Evolutionary conservation across 192 early-diverging fungal genomes (phyloP), one percentile per base, ranked within the genome.

Genomic region (Dispira parvispora): DNA sequence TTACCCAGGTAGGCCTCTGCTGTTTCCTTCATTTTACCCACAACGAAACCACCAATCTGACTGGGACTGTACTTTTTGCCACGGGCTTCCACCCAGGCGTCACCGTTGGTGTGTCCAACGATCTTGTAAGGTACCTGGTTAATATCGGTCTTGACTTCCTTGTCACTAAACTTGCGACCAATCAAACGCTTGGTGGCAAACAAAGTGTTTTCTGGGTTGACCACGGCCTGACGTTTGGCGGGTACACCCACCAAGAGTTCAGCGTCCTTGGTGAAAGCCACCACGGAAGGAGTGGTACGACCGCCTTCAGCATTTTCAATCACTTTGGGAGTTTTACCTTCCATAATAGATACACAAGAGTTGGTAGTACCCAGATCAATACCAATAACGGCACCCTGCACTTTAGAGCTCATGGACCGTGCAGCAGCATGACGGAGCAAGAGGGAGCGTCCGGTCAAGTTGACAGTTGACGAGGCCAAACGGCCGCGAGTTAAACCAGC

Each of bases 341-440:
- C 96, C 92, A 96, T 99, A 25, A 95, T 86, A 53, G 91, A 86
- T 43, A 99, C 96, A 71, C 96, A 99, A n/a, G 94, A 97, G 83
- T 99, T 97, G 67, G 96, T 99, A 28, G 96, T 99, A 52, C 96
- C 96, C 63, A 99, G 79, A 83, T 99, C 96, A 67, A 99, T 95
- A 73, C 96, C 96, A 65, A 99, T 94, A 44, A 98, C 92, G 57
- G 74, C 71, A 54, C 86, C 86, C 68, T 83, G 75, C 9, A 85
- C 83, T 74, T 85, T 85, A 73, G 63, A 68, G 71, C 76, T 78
- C 72, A 74, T 74, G 61, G 67, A 65, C 27, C 76, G 76, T 50
- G 69, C 18, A 64, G 67, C 61, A 46, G 65, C 67, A 43, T 43
- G 25, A 47, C 64, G 44, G 43, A 13, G 66, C 25, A 54, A 52